Evolutionary conservation across 305 asterid genomes (phyloP).

Genomic region (Ajuga reptans): DNA sequence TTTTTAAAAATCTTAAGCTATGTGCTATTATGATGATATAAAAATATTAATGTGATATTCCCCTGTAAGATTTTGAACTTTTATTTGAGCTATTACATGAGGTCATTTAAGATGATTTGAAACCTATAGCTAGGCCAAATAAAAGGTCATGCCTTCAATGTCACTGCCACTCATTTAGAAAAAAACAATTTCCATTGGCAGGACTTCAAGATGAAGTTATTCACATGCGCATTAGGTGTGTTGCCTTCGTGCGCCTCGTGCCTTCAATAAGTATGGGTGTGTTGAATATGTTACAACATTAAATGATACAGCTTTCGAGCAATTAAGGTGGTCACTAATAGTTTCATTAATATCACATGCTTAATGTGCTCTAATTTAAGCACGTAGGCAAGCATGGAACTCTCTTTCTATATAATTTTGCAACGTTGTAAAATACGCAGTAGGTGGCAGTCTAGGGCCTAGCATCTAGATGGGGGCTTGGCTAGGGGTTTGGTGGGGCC

Average conservation of each 20-base stretch:
- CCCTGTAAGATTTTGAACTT: neutral
- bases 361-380: neutral
- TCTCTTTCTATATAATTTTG: neutral
- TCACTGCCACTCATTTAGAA: neutral
- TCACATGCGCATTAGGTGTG: neutral
- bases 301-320: neutral
- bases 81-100: neutral
- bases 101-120: neutral
- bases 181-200: neutral
- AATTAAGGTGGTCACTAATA: neutral
- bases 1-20: neutral
- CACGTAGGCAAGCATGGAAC: neutral
- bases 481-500: too few species aligned
- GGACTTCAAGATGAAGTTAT: neutral
- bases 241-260: too few species aligned
- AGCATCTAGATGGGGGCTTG: too few species aligned
- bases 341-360: neutral
- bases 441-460: too few species aligned
- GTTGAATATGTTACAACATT: neutral
- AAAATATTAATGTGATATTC: too few species aligned
- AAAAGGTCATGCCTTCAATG: neutral
- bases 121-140: neutral
- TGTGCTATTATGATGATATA: neutral
- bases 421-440: too few species aligned
- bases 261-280: neutral